A percentile compares a stretch with the other conserved stretches of the same genome.
Evolutionary conservation across 805 yeast genomes (phyloP).

Genomic region (Yamadazyma phyllophila): DNA sequence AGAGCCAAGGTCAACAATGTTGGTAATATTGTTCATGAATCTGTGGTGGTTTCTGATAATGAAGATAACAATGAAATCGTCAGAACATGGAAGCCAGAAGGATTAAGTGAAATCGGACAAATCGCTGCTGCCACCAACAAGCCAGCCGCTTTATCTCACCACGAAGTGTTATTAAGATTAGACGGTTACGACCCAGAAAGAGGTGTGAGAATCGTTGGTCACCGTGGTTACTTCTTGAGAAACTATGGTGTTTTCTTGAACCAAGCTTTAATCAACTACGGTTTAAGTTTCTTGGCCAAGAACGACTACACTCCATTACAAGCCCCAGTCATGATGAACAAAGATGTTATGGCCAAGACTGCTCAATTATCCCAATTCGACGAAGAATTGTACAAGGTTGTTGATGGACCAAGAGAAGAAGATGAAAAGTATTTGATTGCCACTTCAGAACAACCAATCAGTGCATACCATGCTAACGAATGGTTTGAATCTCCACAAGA

Average conservation of each 20-base stretch:
- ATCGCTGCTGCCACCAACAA: conserved; percentile 76
- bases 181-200: conserved; percentile 99
- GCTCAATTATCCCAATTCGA: conserved; percentile 98
- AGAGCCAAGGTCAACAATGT: conserved; percentile 81
- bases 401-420: conserved; percentile 68
- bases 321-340: conserved; percentile 99
- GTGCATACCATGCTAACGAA: conserved; percentile 95
- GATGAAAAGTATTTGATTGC: conserved; percentile 98
- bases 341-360: conserved; percentile 98
- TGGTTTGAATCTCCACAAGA: conserved; percentile 98
- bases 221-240: conserved; percentile 96
- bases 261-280: conserved; percentile 97
- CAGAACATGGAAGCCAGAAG: conserved; percentile 84
- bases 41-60: conserved; percentile 81
- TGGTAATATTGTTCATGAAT: conserved; percentile 92
- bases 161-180: conserved; percentile 87
- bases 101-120: conserved; percentile 54
- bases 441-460: conserved; percentile 98
- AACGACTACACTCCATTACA: conserved; percentile 87
- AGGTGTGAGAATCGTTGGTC: conserved; percentile 96
- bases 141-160: conserved; percentile 84
- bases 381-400: conserved; percentile 95
- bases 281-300: conserved; percentile 76
- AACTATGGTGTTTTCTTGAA: conserved; percentile 94
- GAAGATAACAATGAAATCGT: conserved; percentile 90